Conservation (phyloP, 345 rosid genomes). For the Murraya koenigii region DNA sequence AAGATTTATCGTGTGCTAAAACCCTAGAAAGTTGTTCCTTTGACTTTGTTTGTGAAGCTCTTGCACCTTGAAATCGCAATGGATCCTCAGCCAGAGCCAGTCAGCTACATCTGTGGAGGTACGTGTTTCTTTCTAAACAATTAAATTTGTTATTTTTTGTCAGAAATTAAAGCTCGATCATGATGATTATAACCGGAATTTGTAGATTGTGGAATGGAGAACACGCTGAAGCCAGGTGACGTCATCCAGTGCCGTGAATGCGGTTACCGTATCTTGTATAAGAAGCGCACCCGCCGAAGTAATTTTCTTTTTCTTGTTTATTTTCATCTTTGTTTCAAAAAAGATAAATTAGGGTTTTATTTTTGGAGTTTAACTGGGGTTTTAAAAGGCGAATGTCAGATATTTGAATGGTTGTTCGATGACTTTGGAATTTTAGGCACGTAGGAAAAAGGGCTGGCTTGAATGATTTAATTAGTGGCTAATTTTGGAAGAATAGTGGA, state of each 20-base stretch:
- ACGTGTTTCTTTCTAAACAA: not conserved
- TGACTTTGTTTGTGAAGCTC: not conserved
- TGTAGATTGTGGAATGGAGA: slow-evolving; percentile 82
- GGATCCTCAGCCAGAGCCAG: slow-evolving; percentile 89
- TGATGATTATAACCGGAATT: not conserved
- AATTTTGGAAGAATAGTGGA: not conserved
- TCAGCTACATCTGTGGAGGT: slow-evolving; percentile 90
- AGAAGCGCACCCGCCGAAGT: slow-evolving; percentile 96
- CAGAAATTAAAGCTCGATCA: not conserved
- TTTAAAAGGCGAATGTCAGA: not conserved
- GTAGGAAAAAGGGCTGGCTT: not conserved
- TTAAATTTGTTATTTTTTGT: not conserved
- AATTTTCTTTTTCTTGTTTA: not conserved
- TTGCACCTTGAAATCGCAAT: slow-evolving; percentile 19
- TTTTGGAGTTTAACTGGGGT: not conserved
- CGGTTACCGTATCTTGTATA: slow-evolving; percentile 86
- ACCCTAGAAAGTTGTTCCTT: not conserved
- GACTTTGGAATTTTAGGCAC: not conserved
- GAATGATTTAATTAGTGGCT: not conserved
- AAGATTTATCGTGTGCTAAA: too few relatives aligned
- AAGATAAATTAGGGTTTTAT: not conserved
- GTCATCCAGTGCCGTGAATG: slow-evolving; percentile 94
- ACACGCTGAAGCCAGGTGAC: slow-evolving; percentile 72
- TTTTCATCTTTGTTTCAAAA: not conserved
- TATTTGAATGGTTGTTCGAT: not conserved